Base-by-base conservation (phyloP, 352 stramenopile species). In the Pythium guiyangense region DNA sequence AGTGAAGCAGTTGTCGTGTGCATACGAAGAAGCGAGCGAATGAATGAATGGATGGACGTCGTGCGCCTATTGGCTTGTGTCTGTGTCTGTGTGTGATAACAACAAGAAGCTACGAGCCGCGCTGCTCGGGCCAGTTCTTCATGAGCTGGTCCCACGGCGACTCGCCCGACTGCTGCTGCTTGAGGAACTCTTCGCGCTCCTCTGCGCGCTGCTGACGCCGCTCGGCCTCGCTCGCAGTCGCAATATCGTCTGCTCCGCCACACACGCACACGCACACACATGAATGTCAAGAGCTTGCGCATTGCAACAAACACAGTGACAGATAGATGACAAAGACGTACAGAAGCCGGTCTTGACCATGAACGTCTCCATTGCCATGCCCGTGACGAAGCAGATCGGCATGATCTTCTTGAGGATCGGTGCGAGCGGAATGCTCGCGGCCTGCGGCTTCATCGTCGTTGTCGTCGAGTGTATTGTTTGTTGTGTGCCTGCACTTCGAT, bases 291-390 rank as follows among this genome's bases (percentile, higher is more conserved):
- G 11, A 9, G 2, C 40, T 22, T 2, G 20, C 29, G 9, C 15
- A 26, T 18, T 29, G n/a, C n/a, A 14, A 10, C 1, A 6, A 18
- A 5, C 6, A 5, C 4, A 25, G 22, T 26, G n/a, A 51, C 2
- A 43, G 14, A n/a, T n/a, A n/a, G n/a, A n/a, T n/a, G n/a, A n/a
- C n/a, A n/a, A 2, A 29, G 6, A 70, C 84, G 63, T 67, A 94
- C 84, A 94, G 62, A 94, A 94, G 34, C 82, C 84, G 0, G 84
- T 92, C 58, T 94, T 92, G 67, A 96, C 85, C 86, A 96, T 96
- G 60, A 96, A 94, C 14, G 80, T 42, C 69, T 96, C 86, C 73
- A 96, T 93, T 31, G 64, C 77, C 17, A 85, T 85, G 49, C 86
- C 86, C 35, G 79, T 85, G 37, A 90, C 63, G 64, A 96, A 96